Conservation (phyloP, 139 green algal species). For the Chlorella sorokiniana region DNA sequence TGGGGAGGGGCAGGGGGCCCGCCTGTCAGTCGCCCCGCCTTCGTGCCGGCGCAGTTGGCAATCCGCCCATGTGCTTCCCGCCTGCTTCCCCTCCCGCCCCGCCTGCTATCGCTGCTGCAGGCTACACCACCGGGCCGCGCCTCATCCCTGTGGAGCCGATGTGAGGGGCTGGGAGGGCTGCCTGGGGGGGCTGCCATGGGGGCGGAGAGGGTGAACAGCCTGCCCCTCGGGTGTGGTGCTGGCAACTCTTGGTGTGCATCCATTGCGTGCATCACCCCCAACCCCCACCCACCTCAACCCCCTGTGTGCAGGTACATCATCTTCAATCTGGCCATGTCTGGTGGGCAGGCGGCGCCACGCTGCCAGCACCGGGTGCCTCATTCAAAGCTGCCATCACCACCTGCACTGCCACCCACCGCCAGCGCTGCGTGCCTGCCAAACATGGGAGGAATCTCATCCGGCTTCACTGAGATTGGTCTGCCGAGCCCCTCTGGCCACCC, state of each 20-base stretch:
- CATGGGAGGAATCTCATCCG: too few species aligned
- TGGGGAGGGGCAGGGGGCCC: background rate
- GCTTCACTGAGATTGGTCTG: too few species aligned
- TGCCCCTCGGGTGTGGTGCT: background rate
- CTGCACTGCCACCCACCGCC: too few species aligned
- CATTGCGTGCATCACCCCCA: background rate
- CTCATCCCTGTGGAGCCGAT: constrained; percentile 56
- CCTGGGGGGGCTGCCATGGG: too few species aligned
- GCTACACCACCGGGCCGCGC: constrained; percentile 20
- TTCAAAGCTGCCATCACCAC: background rate
- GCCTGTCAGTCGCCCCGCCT: background rate
- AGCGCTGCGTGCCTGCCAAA: too few species aligned
- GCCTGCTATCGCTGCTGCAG: background rate
- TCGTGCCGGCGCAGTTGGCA: background rate
- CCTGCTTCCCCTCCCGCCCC: too few species aligned
- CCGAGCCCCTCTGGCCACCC: background rate
- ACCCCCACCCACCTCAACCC: background rate
- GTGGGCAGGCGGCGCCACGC: background rate
- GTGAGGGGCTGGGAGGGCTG: too few species aligned
- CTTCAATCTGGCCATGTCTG: constrained; percentile 58
- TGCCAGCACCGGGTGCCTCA: background rate
- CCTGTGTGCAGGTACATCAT: constrained; percentile 59
- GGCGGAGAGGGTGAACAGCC: too few species aligned
- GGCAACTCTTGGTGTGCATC: background rate
- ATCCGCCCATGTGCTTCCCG: too few species aligned